A percentile compares a stretch with the other conserved stretches of the same genome.
These are phyloP conservation scores for Sporothrix brunneoviolacea DNA, from an alignment of 2,329 filamentous ascomycete genomes.

Conservation along the genomic window DNA sequence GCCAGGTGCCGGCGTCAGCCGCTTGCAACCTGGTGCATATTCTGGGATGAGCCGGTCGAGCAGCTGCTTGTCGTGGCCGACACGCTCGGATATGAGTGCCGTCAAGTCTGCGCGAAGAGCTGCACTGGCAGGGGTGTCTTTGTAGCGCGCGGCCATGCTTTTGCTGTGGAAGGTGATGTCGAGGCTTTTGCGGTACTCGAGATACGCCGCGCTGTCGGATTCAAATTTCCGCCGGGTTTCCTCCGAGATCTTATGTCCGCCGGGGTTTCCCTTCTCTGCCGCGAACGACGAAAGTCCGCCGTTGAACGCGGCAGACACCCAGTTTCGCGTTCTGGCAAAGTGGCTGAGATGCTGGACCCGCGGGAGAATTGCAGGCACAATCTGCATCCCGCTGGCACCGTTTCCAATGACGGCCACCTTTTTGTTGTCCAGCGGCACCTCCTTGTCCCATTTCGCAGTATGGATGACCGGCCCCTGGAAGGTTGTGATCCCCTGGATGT, in stretches of 20 bases:
- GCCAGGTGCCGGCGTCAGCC: conserved; percentile 22
- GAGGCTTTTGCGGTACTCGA: neutral
- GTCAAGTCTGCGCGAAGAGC: conserved; percentile 1
- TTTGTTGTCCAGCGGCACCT: conserved; percentile 1
- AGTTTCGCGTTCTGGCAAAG: conserved; percentile 14
- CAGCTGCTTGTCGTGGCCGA: conserved; percentile 8
- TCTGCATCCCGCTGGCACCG: conserved; percentile 16
- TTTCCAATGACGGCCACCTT: conserved; percentile 17
- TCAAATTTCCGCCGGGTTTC: neutral
- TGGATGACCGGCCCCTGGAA: conserved; percentile 1
- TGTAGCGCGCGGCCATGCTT: neutral
- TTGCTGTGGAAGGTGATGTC: conserved; percentile 5
- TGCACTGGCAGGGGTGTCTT: neutral
- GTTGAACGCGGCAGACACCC: conserved; percentile 12
- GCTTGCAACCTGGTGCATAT: conserved; percentile 19
- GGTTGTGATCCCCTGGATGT: neutral
- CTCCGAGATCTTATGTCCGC: neutral
- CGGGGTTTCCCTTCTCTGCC: neutral
- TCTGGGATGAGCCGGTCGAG: conserved; percentile 18
- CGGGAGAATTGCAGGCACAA: conserved; percentile 11
- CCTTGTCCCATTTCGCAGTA: neutral
- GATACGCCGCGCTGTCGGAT: neutral
- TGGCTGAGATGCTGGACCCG: conserved; percentile 10
- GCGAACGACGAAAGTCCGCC: neutral
- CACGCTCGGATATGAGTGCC: conserved; percentile 1